Evolutionary conservation across 2,329 filamentous ascomycete species (phyloP), one percentile per base, ranked within the genome.

Genomic region (Orbilia oligospora): DNA sequence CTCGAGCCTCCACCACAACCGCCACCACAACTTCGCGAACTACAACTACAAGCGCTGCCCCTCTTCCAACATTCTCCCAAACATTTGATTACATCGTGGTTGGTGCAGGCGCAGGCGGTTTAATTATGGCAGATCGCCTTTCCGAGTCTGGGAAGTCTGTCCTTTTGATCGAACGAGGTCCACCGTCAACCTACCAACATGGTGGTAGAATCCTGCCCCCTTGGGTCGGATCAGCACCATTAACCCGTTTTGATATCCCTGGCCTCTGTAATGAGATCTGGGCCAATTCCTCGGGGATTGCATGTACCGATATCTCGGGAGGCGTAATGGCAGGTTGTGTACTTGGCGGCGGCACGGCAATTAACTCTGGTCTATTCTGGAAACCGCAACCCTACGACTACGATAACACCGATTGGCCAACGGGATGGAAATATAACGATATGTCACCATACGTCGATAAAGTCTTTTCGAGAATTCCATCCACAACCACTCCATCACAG

Each of bases 291-390:
- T 86, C 86, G 3, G 90, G 89, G 30, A 89, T 92, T 81, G 88
- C 89, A 41, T 93, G 91, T 84, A 87, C 87, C 0, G 91, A 93
- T 83, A 90, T 89, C n/a, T 67, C 73, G 2, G 73, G 73, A 20
- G 90, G 91, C 79, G 89, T 91, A 81, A 92, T 92, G 90, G 90
- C 90, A 12, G 91, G 90, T 14, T 93, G 91, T 79, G 86, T 93
- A 51, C 87, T 93, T 1, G 91, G 91, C 61, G 91, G 91, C 70
- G 89, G 89, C 6, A 88, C 89, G 14, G 88, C 89, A 30, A 86
- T 92, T 82, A 93, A 92, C 80, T 89, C 91, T 64, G 90, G 89
- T 53, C 86, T 92, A 38, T 92, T 82, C 48, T 80, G 68, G 56
- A 66, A 87, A 85, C 88, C 91, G 0, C 88, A 90, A 77, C 86